Percentiles rank a stretch among this genome's conserved stretches.
phyloP scores from a whole-genome alignment of 495 filamentous ascomycete genomes.

The Neurospora discreta region DNA sequence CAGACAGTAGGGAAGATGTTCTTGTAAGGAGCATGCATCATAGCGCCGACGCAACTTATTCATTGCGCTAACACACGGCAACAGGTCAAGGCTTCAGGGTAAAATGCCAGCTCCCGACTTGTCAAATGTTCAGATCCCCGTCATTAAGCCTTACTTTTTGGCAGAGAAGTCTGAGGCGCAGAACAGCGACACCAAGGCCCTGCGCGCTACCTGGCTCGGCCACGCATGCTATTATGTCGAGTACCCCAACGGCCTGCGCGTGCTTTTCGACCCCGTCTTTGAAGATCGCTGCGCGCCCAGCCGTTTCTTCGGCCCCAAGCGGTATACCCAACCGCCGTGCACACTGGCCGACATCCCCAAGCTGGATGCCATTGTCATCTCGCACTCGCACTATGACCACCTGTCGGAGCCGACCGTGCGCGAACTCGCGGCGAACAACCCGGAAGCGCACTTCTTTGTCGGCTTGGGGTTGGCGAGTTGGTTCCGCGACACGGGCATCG shows the following conservation, averaged over 20 bases:
- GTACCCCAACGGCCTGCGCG: slow-evolving; percentile 77
- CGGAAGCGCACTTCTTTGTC: slow-evolving; percentile 79
- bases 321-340: slow-evolving; percentile 73
- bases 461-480: slow-evolving; percentile 80
- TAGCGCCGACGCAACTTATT: not conserved
- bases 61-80: not conserved
- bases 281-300: slow-evolving; percentile 76
- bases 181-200: slow-evolving; percentile 28
- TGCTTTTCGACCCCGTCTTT: slow-evolving; percentile 94
- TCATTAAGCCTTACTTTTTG: slow-evolving; percentile 62
- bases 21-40: slow-evolving; percentile 1
- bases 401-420: slow-evolving; percentile 64
- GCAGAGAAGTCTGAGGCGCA: slow-evolving; percentile 26
- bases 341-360: slow-evolving; percentile 66
- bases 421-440: slow-evolving; percentile 59
- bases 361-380: slow-evolving; percentile 84
- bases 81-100: slow-evolving; percentile 49
- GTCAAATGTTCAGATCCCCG: slow-evolving; percentile 42
- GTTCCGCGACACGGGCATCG: slow-evolving; percentile 59
- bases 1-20: slow-evolving; percentile 1
- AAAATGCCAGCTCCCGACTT: slow-evolving; percentile 51
- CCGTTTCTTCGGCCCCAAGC: slow-evolving; percentile 59
- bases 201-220: slow-evolving; percentile 92
- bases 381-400: slow-evolving; percentile 93
- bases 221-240: slow-evolving; percentile 93